Base-by-base conservation (phyloP, 1,284 basidiomycete species). In the Cryptococcus hybrid region DNA sequence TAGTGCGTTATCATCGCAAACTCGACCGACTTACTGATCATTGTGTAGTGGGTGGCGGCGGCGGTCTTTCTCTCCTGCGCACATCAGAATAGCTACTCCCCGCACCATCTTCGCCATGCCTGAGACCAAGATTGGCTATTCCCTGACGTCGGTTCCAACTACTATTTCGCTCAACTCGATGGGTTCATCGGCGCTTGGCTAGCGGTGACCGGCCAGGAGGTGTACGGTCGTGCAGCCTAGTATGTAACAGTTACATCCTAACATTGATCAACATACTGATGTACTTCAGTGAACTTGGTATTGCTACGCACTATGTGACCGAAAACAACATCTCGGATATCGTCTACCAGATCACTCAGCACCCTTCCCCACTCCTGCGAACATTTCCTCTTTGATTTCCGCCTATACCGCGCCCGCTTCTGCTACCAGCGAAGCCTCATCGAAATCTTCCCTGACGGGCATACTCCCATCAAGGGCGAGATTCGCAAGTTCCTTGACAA, bases 31-130 rank as follows among this genome's bases (percentile, higher is more conserved):
- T 40, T 8, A 39, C 12, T 47, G 59, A 45, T 51, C 40, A 15
- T 47, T 46, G 30, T 35, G 42, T 63, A 93, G 92, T 98, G 89
- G 96, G 96, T 44, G 96, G 96, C 57, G 96, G 96, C 51, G 90
- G 91, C 38, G 96, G 96, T 49, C 84, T 99, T 54, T 84, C 87
- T 37, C 85, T 89, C n/a, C 90, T 62, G 94, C 93, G 3, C 85
- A 87, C 0, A 92, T 99, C 79, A 84, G 96, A 61, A 84, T 99
- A 58, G 94, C 94, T 3, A 98, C 96, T 3, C 92, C 97, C 76
- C 89, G 89, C 47, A 97, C 95, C 0, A 62, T 84, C 0, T 90
- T 94, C 73, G 89, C 93, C n/a, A 99, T 99, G 95, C 96, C 96
- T 39, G 93, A 97, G 79, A 90, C 90, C 24, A 92, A 90, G 73